phyloP scores from a whole-genome alignment of 805 yeast species.

The Kregervanrija delftensis region DNA sequence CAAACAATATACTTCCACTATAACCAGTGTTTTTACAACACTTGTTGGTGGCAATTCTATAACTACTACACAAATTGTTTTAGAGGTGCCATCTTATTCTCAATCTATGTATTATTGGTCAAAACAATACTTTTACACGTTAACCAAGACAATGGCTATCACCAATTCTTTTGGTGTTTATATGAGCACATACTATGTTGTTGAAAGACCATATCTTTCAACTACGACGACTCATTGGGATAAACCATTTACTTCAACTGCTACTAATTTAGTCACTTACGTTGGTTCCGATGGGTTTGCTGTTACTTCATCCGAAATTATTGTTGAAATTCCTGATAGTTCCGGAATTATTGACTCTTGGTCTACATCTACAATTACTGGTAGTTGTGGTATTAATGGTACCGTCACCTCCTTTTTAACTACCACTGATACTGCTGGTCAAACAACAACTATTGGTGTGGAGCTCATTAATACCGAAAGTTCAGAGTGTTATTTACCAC shows the following conservation, averaged over 20 bases:
- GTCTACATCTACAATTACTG: neutral
- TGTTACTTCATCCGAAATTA: neutral
- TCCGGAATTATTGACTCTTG: neutral
- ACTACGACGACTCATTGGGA: neutral
- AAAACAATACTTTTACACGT: neutral
- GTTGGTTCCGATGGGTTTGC: neutral
- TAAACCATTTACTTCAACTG: neutral
- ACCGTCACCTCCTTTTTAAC: slow-evolving; percentile 1
- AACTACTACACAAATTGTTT: neutral
- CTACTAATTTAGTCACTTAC: too few relatives aligned
- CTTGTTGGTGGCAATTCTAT: neutral
- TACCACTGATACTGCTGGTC: neutral
- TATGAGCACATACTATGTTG: neutral
- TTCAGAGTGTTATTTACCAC: slow-evolving; percentile 1
- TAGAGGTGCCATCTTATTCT: slow-evolving; percentile 2
- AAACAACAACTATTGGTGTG: neutral
- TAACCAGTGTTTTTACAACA: neutral
- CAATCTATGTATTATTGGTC: neutral
- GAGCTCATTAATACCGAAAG: neutral
- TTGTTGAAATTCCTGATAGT: neutral
- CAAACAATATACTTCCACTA: neutral
- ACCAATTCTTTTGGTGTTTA: neutral
- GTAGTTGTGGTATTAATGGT: neutral
- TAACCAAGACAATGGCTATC: neutral
- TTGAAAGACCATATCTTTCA: neutral